These are phyloP conservation scores for Plasmodium blacklocki DNA, from an alignment of 169 alveolate species.

Conservation along the genomic window DNA sequence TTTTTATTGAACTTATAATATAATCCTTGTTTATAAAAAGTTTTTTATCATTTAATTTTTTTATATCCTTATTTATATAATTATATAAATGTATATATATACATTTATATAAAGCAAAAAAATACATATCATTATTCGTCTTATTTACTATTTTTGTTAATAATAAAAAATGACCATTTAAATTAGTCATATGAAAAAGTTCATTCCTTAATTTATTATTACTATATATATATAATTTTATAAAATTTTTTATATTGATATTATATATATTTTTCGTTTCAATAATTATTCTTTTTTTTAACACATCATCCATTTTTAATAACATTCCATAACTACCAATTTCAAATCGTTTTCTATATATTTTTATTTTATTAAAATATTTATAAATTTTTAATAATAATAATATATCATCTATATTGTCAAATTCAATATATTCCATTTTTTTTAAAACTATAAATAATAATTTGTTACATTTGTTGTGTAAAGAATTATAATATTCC, in stretches of 20 bases:
- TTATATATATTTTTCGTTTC: neutral
- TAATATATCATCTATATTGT: neutral
- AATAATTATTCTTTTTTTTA: neutral
- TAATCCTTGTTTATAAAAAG: conserved; percentile 10
- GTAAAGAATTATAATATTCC: too few relatives aligned
- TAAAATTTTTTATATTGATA: conserved; percentile 18
- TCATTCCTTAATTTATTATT: conserved; percentile 8
- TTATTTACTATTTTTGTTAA: conserved; percentile 1
- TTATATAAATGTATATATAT: conserved; percentile 4
- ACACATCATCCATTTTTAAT: neutral
- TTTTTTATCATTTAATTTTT: conserved; percentile 1
- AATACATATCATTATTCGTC: conserved; percentile 2
- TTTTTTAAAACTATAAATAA: conserved; percentile 16
- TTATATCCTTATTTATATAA: neutral
- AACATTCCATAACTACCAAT: neutral
- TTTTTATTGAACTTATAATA: neutral
- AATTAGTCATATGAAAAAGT: conserved; percentile 1
- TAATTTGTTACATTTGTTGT: neutral
- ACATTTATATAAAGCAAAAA: conserved; percentile 31
- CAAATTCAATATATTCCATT: neutral
- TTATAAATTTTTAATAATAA: conserved; percentile 38
- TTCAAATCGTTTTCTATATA: neutral
- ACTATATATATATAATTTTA: conserved; percentile 34
- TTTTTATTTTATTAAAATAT: conserved; percentile 26
- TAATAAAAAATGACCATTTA: conserved; percentile 18